These are phyloP conservation scores for Quercus phellos DNA, from an alignment of 331 rosid species.

Conservation along the genomic window DNA sequence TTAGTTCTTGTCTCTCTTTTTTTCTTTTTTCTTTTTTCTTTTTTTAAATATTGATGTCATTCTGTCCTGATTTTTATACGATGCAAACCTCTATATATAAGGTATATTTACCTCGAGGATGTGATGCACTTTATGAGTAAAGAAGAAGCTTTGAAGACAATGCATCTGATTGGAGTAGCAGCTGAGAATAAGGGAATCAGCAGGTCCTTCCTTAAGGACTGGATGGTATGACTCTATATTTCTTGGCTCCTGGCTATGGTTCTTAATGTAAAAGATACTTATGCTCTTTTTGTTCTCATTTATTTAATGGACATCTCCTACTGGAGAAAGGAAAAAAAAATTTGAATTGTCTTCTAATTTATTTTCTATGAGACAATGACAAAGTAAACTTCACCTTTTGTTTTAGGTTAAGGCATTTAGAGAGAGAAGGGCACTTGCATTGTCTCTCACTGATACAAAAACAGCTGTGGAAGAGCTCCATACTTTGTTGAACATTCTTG, in stretches of 20 bases:
- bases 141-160: conserved; percentile 62
- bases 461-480: conserved; percentile 87
- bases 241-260: background rate
- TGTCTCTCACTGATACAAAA: conserved; percentile 91
- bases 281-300: background rate
- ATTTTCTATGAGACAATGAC: no score
- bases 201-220: conserved; percentile 73
- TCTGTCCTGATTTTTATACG: background rate
- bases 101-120: conserved; percentile 58
- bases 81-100: conserved; percentile 8
- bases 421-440: conserved; percentile 90
- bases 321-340: no score
- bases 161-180: conserved; percentile 77
- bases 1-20: background rate
- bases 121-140: conserved; percentile 80
- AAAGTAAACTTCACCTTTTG: conserved; percentile 1
- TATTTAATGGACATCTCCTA: no score
- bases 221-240: conserved; percentile 69
- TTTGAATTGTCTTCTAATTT: background rate
- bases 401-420: conserved; percentile 77
- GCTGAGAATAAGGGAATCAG: conserved; percentile 53
- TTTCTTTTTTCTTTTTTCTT: background rate
- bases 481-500: conserved; percentile 58
- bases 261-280: background rate
- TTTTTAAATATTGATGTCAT: background rate